Evolutionary conservation across 192 early-diverging fungal genomes (phyloP).

Genomic region (Coemansia umbellata): DNA sequence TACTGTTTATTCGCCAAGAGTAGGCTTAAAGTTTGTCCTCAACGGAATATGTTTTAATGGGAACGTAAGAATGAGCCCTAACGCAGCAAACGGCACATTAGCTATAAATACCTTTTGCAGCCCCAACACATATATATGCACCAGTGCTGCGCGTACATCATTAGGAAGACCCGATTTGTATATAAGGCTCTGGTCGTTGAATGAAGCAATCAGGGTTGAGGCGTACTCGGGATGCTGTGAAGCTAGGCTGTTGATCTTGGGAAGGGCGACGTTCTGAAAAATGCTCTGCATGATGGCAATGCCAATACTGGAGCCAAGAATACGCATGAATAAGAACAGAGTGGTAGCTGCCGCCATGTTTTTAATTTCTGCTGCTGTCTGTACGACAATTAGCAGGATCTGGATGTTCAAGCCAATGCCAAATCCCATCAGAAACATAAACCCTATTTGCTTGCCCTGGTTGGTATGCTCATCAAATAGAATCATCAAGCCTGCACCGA

Average conservation of each 20-base stretch:
- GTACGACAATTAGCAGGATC: slow-evolving; percentile 62
- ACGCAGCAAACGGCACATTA: slow-evolving; percentile 51
- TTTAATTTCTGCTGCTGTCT: slow-evolving; percentile 54
- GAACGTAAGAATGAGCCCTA: slow-evolving; percentile 50
- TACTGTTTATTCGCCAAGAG: neutral
- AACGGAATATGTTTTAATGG: slow-evolving; percentile 47
- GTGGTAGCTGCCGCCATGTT: slow-evolving; percentile 67
- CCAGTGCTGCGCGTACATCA: slow-evolving; percentile 16
- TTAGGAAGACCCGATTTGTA: slow-evolving; percentile 36
- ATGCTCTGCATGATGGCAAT: slow-evolving; percentile 56
- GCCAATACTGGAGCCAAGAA: slow-evolving; percentile 58
- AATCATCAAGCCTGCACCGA: slow-evolving; percentile 57
- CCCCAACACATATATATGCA: slow-evolving; percentile 52
- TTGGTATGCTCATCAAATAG: slow-evolving; percentile 53
- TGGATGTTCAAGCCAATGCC: slow-evolving; percentile 60
- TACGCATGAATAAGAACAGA: slow-evolving; percentile 61
- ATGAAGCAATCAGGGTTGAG: slow-evolving; percentile 1
- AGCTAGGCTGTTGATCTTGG: slow-evolving; percentile 10
- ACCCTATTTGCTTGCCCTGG: slow-evolving; percentile 53
- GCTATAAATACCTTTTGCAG: slow-evolving; percentile 56
- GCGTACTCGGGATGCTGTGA: slow-evolving; percentile 20
- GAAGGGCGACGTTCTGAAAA: slow-evolving; percentile 48
- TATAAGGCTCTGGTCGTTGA: slow-evolving; percentile 35
- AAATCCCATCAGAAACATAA: slow-evolving; percentile 51
- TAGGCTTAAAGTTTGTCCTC: neutral